phyloP scores from a whole-genome alignment of 345 rosid genomes.

The Citrus medica region DNA sequence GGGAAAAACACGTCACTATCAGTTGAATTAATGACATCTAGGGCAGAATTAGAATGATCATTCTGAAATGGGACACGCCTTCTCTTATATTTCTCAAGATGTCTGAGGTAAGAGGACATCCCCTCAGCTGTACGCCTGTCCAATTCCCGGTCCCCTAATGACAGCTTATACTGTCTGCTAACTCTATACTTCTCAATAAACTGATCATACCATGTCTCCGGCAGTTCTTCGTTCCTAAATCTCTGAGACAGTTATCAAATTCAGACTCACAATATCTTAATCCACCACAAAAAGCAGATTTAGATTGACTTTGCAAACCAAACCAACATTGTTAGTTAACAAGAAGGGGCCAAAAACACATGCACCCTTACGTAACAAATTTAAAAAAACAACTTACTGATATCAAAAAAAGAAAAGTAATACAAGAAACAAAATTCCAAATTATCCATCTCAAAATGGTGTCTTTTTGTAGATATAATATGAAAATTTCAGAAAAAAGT shows the following conservation, averaged over 20 bases:
- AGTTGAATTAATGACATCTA: conserved; percentile 37
- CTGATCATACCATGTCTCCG: conserved; percentile 88
- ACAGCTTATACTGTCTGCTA: conserved; percentile 48
- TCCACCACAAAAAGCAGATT: conserved; percentile 41
- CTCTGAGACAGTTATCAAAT: conserved; percentile 53
- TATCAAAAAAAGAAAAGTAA: neutral
- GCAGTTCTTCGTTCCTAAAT: conserved; percentile 72
- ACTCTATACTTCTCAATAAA: conserved; percentile 61
- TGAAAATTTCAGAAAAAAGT: neutral
- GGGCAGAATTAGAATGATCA: conserved; percentile 42
- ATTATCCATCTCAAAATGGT: neutral
- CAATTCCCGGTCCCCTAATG: conserved; percentile 55
- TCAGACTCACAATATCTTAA: conserved; percentile 53
- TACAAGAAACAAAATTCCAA: neutral
- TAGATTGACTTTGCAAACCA: conserved; percentile 45
- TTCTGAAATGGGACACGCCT: conserved; percentile 57
- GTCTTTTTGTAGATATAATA: neutral
- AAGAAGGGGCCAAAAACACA: too few relatives aligned
- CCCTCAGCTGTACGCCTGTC: conserved; percentile 73
- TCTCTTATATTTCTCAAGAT: conserved; percentile 63
- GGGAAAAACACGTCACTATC: conserved; percentile 75
- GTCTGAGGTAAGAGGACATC: conserved; percentile 66
- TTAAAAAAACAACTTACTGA: neutral
- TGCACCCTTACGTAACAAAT: neutral
- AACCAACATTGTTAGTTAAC: neutral